A percentile compares a stretch with the other conserved stretches of the same genome.
Conservation (phyloP, 352 stramenopile genomes). For the Albugo candida region DNA sequence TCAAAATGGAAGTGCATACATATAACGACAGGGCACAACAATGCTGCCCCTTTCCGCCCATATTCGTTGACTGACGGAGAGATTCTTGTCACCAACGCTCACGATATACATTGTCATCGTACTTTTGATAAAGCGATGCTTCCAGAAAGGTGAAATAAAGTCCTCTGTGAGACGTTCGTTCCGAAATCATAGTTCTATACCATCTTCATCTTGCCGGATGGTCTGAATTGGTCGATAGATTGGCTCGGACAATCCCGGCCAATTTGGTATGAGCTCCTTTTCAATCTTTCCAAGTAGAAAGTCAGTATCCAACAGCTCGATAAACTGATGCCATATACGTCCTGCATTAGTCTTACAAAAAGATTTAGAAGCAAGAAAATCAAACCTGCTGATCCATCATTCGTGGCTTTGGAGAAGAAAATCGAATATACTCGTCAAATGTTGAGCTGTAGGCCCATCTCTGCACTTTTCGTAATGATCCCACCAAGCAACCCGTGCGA, state of each 20-base stretch:
- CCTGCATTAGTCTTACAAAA: neutral
- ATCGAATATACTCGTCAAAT: conserved; percentile 75
- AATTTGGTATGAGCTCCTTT: conserved; percentile 35
- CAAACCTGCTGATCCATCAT: conserved; percentile 77
- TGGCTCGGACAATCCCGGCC: conserved; percentile 24
- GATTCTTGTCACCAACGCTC: no score
- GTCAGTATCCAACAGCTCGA: conserved; percentile 70
- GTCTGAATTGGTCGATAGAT: neutral
- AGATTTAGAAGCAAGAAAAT: neutral
- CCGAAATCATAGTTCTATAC: no score
- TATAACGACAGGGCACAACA: no score
- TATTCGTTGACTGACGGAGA: no score
- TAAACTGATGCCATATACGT: conserved; percentile 23
- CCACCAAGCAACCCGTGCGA: conserved; percentile 58
- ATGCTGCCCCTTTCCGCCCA: no score
- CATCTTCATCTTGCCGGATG: no score
- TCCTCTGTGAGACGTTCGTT: no score
- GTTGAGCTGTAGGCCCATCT: conserved; percentile 69
- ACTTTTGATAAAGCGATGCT: no score
- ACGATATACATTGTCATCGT: no score
- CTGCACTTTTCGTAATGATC: conserved; percentile 61
- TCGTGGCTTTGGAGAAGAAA: conserved; percentile 61
- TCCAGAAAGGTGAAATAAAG: no score
- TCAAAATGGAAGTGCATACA: no score
- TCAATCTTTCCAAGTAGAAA: conserved; percentile 29